Base-by-base conservation (phyloP, 257 asterid genomes). In the Scutellaria barbata region DNA sequence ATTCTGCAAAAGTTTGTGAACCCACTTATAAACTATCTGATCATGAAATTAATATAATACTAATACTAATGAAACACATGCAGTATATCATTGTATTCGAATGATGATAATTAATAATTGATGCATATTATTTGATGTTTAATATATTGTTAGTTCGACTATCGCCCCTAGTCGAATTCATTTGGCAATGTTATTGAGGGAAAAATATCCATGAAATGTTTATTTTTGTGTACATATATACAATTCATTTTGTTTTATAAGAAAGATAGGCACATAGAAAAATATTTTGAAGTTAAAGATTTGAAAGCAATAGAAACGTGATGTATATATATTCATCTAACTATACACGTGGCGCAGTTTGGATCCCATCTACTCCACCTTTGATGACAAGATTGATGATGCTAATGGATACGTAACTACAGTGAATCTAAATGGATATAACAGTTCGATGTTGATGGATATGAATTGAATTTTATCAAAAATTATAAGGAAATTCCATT, bases 361-460 rank as follows among this genome's bases (percentile, higher is more conserved):
- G 7, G 25, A 66, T 33, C 35, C 6, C 18, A 3, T 37, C 12
- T 3, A 30, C 35, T 30, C 35, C 10, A 41, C 17, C 17, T 55
- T 69, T 55, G 3, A 39, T 58, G 55, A 63, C 10, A 39, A 16
- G 52, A 46, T 25, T 64, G 66, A n/a, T 68, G 53, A 22, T 59
- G 52, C 50, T 68, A 52, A 64, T 71, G 73, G 57, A 63, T 37
- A 57, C 71, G 20, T 22, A 65, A 65, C 59, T 14, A 55, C 50
- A 60, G 69, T 51, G 14, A 5, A 45, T 48, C 11, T 3, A 56
- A 77, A 71, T 30, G 35, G 35, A 57, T 10, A 22, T 10, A 52
- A 12, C 16, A 56, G 39, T 63, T 45, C 10, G 76, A 74, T 58
- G 40, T 35, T 57, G 71, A 57, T 48, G 66, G 37, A 41, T 5